phyloP scores from a whole-genome alignment of 2,329 filamentous ascomycete genomes.

The Thyridium curvatum region DNA sequence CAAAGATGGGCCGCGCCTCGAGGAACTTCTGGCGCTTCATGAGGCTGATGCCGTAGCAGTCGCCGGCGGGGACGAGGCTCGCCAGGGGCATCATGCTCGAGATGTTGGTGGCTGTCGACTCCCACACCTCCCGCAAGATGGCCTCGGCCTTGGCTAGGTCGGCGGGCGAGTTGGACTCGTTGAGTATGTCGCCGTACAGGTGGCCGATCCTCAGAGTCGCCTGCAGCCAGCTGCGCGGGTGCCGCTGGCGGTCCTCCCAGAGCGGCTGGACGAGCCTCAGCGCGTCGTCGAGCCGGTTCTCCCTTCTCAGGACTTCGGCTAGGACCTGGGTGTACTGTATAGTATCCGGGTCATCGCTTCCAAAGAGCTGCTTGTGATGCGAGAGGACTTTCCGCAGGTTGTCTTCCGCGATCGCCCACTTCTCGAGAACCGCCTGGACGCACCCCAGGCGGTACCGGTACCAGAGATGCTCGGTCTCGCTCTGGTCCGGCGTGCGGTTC shows the following conservation, averaged over 20 bases:
- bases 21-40: conserved; percentile 4
- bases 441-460: conserved; percentile 4
- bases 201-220: conserved; percentile 3
- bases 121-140: conserved; percentile 4
- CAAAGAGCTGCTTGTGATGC: conserved; percentile 1
- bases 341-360: conserved; percentile 3
- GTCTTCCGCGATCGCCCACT: conserved; percentile 1
- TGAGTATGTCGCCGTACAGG: conserved; percentile 3
- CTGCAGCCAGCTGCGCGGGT: conserved; percentile 1
- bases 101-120: conserved; percentile 1
- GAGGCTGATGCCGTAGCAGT: conserved; percentile 2
- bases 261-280: neutral
- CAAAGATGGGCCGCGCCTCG: conserved; percentile 1
- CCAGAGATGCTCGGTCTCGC: conserved; percentile 1
- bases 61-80: conserved; percentile 1
- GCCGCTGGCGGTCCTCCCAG: conserved; percentile 1
- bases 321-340: conserved; percentile 5
- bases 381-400: conserved; percentile 1
- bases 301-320: conserved; percentile 4
- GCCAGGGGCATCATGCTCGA: neutral
- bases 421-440: conserved; percentile 3
- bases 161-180: conserved; percentile 2
- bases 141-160: conserved; percentile 1
- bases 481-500: conserved; percentile 2
- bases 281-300: neutral